Conservation (phyloP, 371 early-diverging fungal species). For the Rhizopus stolonifer region DNA sequence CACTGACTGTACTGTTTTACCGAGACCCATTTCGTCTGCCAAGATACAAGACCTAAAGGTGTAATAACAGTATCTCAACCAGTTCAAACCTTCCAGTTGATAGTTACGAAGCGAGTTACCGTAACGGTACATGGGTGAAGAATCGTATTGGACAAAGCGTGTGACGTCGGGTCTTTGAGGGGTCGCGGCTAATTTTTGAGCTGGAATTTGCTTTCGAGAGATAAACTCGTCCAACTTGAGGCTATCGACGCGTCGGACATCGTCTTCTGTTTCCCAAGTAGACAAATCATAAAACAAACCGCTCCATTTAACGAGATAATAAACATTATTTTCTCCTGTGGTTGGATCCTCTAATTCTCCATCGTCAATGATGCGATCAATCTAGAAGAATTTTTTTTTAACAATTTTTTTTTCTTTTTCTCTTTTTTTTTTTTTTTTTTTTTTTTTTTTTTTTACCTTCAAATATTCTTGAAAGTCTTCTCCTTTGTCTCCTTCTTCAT, state of each 20-base stretch:
- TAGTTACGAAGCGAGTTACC: constrained; percentile 67
- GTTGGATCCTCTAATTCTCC: constrained; percentile 62
- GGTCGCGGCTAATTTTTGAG: constrained; percentile 39
- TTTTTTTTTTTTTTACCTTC: constrained; percentile 28
- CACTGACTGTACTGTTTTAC: constrained; percentile 77
- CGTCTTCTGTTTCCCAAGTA: constrained; percentile 83
- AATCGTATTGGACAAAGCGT: constrained; percentile 56
- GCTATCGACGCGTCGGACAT: constrained; percentile 55
- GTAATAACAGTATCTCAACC: constrained; percentile 70
- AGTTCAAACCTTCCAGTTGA: constrained; percentile 71
- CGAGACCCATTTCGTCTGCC: constrained; percentile 86
- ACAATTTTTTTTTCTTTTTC: constrained; percentile 13
- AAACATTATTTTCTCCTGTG: constrained; percentile 55
- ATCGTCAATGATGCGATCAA: constrained; percentile 84
- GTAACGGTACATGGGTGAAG: constrained; percentile 53
- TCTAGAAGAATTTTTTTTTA: constrained; percentile 23
- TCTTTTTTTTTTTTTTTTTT: constrained; percentile 21
- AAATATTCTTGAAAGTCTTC: constrained; percentile 51
- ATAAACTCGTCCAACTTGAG: constrained; percentile 49
- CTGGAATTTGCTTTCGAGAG: constrained; percentile 43
- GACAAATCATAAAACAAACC: constrained; percentile 78
- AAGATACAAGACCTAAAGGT: constrained; percentile 66
- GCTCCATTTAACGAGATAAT: constrained; percentile 89
- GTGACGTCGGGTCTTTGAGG: constrained; percentile 47
- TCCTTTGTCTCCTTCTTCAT: constrained; percentile 40